A percentile compares a stretch with the other conserved stretches of the same genome.
Evolutionary conservation across 768 basidiomycete genomes (phyloP).

Genomic region (Podaxis rugospora): DNA sequence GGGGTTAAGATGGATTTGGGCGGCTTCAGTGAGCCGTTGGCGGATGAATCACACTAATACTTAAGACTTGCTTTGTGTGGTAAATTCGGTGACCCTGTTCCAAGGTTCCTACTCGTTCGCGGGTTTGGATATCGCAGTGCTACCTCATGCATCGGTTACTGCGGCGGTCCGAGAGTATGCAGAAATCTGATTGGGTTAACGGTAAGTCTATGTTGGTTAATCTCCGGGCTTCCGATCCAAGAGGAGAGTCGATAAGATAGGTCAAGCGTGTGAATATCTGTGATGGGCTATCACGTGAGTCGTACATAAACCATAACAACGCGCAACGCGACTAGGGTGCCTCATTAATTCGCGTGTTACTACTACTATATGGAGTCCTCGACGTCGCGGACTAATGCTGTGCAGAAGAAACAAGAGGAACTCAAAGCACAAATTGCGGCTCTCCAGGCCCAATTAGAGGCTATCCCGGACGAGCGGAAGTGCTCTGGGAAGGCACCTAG

Average conservation of each 20-base stretch:
- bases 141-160: constrained; percentile 1
- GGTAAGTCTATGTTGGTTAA: constrained; percentile 5
- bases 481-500: constrained; percentile 17
- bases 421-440: constrained; percentile 50
- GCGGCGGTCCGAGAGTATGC: neutral
- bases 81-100: constrained; percentile 29
- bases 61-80: constrained; percentile 25
- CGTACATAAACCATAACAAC: constrained; percentile 16
- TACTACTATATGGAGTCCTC: constrained; percentile 51
- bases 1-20: constrained; percentile 5
- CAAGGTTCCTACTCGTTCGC: constrained; percentile 16
- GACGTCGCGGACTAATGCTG: constrained; percentile 33
- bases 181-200: constrained; percentile 7
- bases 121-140: neutral
- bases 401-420: constrained; percentile 39
- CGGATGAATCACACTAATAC: constrained; percentile 25
- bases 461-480: constrained; percentile 25
- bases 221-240: constrained; percentile 11
- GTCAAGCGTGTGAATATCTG: constrained; percentile 7
- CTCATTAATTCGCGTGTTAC: neutral
- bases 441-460: constrained; percentile 51
- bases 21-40: constrained; percentile 13
- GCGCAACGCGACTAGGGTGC: constrained; percentile 5
- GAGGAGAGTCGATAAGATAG: constrained; percentile 26
- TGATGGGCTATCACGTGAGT: neutral